phyloP scores from a whole-genome alignment of 305 asterid genomes.

The Solanum hybrid region DNA sequence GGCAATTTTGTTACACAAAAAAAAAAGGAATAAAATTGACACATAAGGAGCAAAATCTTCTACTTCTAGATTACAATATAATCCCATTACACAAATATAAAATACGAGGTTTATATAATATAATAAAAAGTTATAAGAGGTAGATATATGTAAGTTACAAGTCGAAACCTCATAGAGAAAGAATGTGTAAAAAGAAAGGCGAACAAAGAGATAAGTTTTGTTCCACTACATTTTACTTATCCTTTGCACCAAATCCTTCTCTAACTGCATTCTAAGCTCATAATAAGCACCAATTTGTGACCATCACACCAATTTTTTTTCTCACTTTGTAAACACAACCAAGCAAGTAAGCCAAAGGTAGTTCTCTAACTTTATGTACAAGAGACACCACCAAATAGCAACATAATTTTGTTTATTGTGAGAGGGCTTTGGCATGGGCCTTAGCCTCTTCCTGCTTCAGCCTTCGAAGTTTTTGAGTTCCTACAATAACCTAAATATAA shows the following conservation, averaged over 20 bases:
- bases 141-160: background rate
- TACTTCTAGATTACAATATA: background rate
- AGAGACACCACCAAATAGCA: slow-evolving; percentile 3
- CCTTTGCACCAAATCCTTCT: slow-evolving; percentile 5
- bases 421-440: background rate
- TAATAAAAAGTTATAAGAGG: background rate
- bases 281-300: background rate
- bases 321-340: background rate
- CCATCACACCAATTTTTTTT: background rate
- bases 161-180: background rate
- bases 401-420: background rate
- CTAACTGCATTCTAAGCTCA: slow-evolving; percentile 7
- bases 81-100: background rate
- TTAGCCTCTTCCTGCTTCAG: slow-evolving; percentile 4
- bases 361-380: background rate
- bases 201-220: background rate
- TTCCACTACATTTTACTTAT: background rate
- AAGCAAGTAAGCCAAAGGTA: background rate
- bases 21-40: background rate
- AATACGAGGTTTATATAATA: background rate
- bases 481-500: background rate
- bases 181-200: background rate
- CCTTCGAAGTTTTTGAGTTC: background rate
- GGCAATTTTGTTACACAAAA: background rate
- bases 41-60: background rate